Conservation (phyloP, 2,329 filamentous ascomycete genomes). For the Ophiocordyceps sinensis region DNA sequence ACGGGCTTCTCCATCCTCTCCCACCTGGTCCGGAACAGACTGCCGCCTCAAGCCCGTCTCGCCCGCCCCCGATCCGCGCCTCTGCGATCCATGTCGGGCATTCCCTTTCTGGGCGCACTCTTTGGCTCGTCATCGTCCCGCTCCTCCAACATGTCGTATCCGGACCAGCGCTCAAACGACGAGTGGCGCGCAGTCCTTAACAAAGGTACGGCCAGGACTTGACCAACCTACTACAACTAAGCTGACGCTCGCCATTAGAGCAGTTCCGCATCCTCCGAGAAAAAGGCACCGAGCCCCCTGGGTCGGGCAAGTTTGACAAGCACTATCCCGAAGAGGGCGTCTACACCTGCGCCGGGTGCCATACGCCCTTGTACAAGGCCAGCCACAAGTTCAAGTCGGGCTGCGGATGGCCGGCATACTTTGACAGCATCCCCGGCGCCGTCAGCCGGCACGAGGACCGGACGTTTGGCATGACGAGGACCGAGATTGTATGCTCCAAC, state of each 20-base stretch:
- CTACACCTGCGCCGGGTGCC: slow-evolving; percentile 79
- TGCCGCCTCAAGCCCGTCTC: slow-evolving; percentile 3
- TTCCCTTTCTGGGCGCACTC: slow-evolving; percentile 65
- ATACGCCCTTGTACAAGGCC: slow-evolving; percentile 81
- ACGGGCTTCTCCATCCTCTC: slow-evolving; percentile 32
- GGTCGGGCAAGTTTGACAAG: slow-evolving; percentile 74
- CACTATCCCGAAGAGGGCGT: slow-evolving; percentile 63
- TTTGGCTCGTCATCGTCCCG: slow-evolving; percentile 50
- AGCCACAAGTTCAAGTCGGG: slow-evolving; percentile 91
- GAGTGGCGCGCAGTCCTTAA: slow-evolving; percentile 85
- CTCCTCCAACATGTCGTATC: slow-evolving; percentile 52
- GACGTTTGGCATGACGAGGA: slow-evolving; percentile 68
- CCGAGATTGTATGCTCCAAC: slow-evolving; percentile 87
- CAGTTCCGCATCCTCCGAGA: slow-evolving; percentile 89
- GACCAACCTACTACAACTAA: not conserved
- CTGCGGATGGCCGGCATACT: slow-evolving; percentile 97
- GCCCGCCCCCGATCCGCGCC: slow-evolving; percentile 12
- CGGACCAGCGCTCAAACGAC: slow-evolving; percentile 64
- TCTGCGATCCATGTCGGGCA: slow-evolving; percentile 52
- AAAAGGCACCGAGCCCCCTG: slow-evolving; percentile 78
- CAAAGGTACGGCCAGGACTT: slow-evolving; percentile 21
- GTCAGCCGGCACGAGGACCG: slow-evolving; percentile 70
- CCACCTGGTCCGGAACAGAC: slow-evolving; percentile 19
- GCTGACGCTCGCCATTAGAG: slow-evolving; percentile 37
- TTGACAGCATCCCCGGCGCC: slow-evolving; percentile 83